These are phyloP conservation scores for Tuber melanosporum DNA, from an alignment of 495 filamentous ascomycete genomes.

Conservation along the genomic window DNA sequence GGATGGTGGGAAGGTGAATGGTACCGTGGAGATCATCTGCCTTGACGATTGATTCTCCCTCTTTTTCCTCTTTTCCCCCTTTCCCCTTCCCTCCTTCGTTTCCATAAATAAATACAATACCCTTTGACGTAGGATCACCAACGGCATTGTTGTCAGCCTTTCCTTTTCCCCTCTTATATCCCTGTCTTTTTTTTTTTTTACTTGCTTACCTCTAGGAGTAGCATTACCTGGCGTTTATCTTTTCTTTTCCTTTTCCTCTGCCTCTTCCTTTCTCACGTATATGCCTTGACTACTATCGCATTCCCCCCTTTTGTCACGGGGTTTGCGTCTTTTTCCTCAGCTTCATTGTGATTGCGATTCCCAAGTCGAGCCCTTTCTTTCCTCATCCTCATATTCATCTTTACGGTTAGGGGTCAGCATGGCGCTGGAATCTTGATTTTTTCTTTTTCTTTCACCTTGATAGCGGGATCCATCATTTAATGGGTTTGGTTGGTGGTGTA, in stretches of 20 bases:
- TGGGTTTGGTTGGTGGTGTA: constrained; percentile 9
- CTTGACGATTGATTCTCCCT: constrained; percentile 22
- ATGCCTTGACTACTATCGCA: neutral
- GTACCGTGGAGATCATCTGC: constrained; percentile 34
- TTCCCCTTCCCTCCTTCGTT: constrained; percentile 13
- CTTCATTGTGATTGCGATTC: neutral
- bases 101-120: constrained; percentile 18
- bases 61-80: constrained; percentile 3
- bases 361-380: neutral
- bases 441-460: neutral
- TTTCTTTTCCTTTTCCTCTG: neutral
- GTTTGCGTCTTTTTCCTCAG: neutral
- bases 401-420: neutral
- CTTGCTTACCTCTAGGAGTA: constrained; percentile 5
- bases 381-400: neutral
- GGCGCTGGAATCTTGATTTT: constrained; percentile 16
- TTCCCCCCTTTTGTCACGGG: neutral
- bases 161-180: constrained; percentile 5
- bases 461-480: constrained; percentile 11
- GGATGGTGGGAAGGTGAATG: constrained; percentile 16
- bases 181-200: constrained; percentile 1
- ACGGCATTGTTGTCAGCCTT: constrained; percentile 10
- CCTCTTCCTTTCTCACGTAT: neutral
- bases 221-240: neutral
- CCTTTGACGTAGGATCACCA: constrained; percentile 16